A percentile compares a stretch with the other conserved stretches of the same genome.
phyloP scores from a whole-genome alignment of 2,329 filamentous ascomycete genomes.

The Verticillium klebahnii region DNA sequence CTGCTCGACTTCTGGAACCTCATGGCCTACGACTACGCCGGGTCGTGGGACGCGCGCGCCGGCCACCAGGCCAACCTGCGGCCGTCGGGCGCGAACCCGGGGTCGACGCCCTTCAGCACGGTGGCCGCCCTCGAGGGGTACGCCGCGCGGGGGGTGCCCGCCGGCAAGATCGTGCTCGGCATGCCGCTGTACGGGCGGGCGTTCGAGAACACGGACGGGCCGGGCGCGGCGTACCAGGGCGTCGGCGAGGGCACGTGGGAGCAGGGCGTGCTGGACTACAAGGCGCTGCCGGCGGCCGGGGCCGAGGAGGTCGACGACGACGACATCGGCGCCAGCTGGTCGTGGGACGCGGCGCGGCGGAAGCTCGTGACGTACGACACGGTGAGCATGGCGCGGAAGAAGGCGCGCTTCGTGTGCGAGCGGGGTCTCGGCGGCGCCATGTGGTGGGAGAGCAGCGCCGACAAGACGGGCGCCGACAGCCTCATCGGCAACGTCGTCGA shows the following conservation, averaged over 20 bases:
- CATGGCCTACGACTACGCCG: conserved; percentile 88
- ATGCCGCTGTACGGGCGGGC: conserved; percentile 91
- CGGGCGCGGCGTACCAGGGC: conserved; percentile 64
- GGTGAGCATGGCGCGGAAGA: conserved; percentile 59
- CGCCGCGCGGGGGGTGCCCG: conserved; percentile 55
- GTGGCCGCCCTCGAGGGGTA: conserved; percentile 69
- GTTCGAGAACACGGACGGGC: conserved; percentile 73
- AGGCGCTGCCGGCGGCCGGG: conserved; percentile 68
- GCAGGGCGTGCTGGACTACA: conserved; percentile 82
- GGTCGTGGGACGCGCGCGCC: conserved; percentile 67
- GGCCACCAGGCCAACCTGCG: conserved; percentile 82
- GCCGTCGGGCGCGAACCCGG: conserved; percentile 49
- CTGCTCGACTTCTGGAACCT: conserved; percentile 73
- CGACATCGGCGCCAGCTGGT: conserved; percentile 67
- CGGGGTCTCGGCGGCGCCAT: conserved; percentile 78
- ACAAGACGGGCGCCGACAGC: conserved; percentile 61
- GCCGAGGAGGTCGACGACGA: conserved; percentile 61
- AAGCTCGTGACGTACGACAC: conserved; percentile 80
- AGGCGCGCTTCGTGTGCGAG: conserved; percentile 66
- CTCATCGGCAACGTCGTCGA: conserved; percentile 64
- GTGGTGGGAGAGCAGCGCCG: conserved; percentile 93
- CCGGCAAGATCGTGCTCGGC: conserved; percentile 76
- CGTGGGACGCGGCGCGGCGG: conserved; percentile 59
- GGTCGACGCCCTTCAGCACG: conserved; percentile 74
- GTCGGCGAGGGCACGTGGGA: conserved; percentile 82